Base-by-base conservation (phyloP, 805 yeast species). In the Metschnikowia gelsemii region DNA sequence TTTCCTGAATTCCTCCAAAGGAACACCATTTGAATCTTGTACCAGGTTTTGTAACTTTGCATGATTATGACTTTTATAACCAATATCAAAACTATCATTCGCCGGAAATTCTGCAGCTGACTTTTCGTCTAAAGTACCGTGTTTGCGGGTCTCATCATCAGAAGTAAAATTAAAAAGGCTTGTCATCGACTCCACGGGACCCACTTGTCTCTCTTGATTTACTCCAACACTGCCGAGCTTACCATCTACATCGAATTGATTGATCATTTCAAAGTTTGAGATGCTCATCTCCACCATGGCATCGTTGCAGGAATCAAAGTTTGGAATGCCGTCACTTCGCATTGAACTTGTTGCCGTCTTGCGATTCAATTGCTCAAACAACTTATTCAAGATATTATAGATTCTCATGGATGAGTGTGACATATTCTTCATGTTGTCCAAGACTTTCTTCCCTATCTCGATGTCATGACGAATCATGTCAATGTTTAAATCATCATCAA, bases 361-460 rank as follows among this genome's bases (percentile, higher is more conserved):
- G 54, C 84, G 73, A 56, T 87, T 87, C 57, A 86, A 67, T 57
- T 83, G 87, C 54, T 85, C 91, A 57, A 86, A 86, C 40, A 88
- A 63, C n/a, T 83, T 79, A 58, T 86, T 86, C 58, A 88, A 73
- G 42, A 89, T 79, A 52, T 81, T 80, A 63, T 84, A 87, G 13
- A 93, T 88, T 49, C 96, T 70, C 39, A 78, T 72, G 0, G 96
- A 91, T 3, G 96, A 85, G 63, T 78, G 78, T 37, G 89, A 80
- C 49, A 81, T 78, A 55, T 80, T 85, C 55, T 85, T 87, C 56
- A 89, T 69, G 25, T 75, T 66, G 42, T 84, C 81, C 48, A 89
- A 68, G 0, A 87, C 86, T 47, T 78, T 77, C 59, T 82, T 82
- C 13, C 96, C 97, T 39, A 78, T 70, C 55, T 86, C 95, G 2